Evolutionary conservation across 768 basidiomycete genomes (phyloP).

Genomic region (Psilocybe sp.): DNA sequence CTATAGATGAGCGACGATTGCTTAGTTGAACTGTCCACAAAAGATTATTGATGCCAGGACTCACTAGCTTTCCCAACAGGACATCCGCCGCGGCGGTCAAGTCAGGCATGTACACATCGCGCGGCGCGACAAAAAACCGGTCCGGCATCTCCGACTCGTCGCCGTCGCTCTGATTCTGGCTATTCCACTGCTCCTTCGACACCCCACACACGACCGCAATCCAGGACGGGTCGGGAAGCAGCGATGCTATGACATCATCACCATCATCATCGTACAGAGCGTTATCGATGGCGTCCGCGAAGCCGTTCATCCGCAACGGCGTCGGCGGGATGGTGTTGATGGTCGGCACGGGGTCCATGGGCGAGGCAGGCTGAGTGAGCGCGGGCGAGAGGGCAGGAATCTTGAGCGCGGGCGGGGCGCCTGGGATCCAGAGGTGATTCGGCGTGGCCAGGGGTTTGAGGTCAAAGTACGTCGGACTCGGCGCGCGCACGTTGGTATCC

Average conservation of each 20-base stretch:
- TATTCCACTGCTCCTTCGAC: constrained; percentile 50
- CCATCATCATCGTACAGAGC: constrained; percentile 6
- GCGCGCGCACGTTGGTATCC: not conserved
- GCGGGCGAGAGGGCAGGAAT: constrained; percentile 17
- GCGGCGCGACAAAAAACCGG: constrained; percentile 72
- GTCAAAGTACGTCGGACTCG: not conserved
- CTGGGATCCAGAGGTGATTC: constrained; percentile 57
- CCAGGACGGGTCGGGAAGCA: constrained; percentile 71
- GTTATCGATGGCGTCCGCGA: too few relatives aligned
- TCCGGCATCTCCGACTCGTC: constrained; percentile 49
- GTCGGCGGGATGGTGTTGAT: constrained; percentile 20
- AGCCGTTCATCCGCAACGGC: not conserved
- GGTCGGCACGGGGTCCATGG: constrained; percentile 7
- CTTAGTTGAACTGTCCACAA: not conserved
- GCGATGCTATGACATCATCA: constrained; percentile 27
- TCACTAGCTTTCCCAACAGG: constrained; percentile 72
- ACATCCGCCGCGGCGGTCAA: constrained; percentile 72
- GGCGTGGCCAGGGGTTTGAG: constrained; percentile 41
- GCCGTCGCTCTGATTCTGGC: constrained; percentile 25
- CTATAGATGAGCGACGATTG: constrained; percentile 27
- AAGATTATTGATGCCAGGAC: not conserved
- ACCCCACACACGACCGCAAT: constrained; percentile 80
- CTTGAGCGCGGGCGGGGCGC: constrained; percentile 50
- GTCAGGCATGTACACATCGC: constrained; percentile 82
- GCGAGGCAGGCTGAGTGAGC: constrained; percentile 6